Base-by-base conservation (phyloP, 2,329 filamentous ascomycete species). In the Aspergillus thermomutatus region DNA sequence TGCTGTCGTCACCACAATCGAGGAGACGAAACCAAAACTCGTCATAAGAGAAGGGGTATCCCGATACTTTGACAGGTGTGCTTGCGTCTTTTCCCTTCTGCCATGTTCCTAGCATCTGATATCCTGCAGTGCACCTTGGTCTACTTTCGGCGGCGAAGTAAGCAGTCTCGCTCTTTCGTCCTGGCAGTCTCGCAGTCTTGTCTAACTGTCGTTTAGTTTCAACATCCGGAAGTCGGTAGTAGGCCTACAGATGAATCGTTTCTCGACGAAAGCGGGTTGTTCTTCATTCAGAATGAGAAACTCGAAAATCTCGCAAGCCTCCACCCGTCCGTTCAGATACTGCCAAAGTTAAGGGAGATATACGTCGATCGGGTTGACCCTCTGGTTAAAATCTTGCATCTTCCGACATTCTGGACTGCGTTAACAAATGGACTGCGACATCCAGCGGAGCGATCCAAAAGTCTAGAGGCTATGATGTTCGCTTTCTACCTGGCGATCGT, bases 401-500 rank as follows among this genome's bases (percentile, higher is more conserved):
- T 82, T 0, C 84, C 85, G 2, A 87, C 82, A 0, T 73, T 88
- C 1, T 86, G 89, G 66, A 75, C 75, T 21, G 80, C 81, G 54
- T 80, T 90, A 47, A 80, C 88, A 50, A 82, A 84, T 56, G 84
- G 83, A 6, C 80, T 80, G 47, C 79, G 80, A 1, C 79, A 84
- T 52, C 71, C 84, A 4, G 72, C 79, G 25, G 82, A 80, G 58
- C 79, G 83, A 4, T 14, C 53, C 0, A 55, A 50, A 3, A 34
- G 54, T 3, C 43, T 46, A 58, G 69, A 47, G 54, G 63, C 17
- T 58, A 78, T 48, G 69, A 81, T 64, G 79, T 83, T n/a, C 84
- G 89, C 83, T 52, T 87, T 90, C 43, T 89, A 89, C 66, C 79
- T 79, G 50, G 80, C 86, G 68, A 80, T 85, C 1, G 73, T 82